Evolutionary conservation across 2,329 filamentous ascomycete species (phyloP).

Genomic region (Akanthomyces lecanii): DNA sequence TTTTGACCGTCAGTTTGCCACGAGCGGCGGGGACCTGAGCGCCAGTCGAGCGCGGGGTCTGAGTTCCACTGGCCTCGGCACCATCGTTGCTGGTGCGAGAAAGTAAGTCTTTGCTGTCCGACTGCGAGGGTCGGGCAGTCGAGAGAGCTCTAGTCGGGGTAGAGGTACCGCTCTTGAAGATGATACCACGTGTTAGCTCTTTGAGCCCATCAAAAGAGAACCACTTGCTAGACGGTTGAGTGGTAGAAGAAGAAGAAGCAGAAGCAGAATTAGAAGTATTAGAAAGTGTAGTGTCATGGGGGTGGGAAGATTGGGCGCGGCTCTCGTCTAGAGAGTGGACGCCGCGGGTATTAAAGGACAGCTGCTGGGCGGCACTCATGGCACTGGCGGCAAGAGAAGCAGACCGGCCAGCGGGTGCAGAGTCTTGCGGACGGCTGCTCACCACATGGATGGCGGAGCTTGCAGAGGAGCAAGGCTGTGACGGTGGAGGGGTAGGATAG

Average conservation of each 20-base stretch:
- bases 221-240: conserved; percentile 47
- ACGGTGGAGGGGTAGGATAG: conserved; percentile 57
- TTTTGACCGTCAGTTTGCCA: conserved; percentile 86
- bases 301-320: conserved; percentile 1
- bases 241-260: conserved; percentile 34
- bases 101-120: conserved; percentile 40
- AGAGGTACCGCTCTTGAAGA: conserved; percentile 85
- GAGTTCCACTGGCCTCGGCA: conserved; percentile 46
- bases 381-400: conserved; percentile 8
- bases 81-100: conserved; percentile 39
- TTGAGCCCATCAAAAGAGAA: conserved; percentile 65
- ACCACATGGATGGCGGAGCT: conserved; percentile 22
- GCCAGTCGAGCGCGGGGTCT: conserved; percentile 48
- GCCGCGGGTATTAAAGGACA: conserved; percentile 10
- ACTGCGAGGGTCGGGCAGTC: conserved; percentile 49
- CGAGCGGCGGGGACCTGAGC: conserved; percentile 68
- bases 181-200: conserved; percentile 76
- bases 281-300: conserved; percentile 35
- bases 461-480: conserved; percentile 39
- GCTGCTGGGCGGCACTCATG: conserved; percentile 14
- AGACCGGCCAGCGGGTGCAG: conserved; percentile 12
- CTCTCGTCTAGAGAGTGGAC: conserved; percentile 15
- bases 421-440: not conserved
- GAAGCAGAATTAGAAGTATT: conserved; percentile 45
- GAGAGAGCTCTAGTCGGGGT: conserved; percentile 88